Evolutionary conservation across 2,329 filamentous ascomycete species (phyloP).

Genomic region (Alternaria arbusti): DNA sequence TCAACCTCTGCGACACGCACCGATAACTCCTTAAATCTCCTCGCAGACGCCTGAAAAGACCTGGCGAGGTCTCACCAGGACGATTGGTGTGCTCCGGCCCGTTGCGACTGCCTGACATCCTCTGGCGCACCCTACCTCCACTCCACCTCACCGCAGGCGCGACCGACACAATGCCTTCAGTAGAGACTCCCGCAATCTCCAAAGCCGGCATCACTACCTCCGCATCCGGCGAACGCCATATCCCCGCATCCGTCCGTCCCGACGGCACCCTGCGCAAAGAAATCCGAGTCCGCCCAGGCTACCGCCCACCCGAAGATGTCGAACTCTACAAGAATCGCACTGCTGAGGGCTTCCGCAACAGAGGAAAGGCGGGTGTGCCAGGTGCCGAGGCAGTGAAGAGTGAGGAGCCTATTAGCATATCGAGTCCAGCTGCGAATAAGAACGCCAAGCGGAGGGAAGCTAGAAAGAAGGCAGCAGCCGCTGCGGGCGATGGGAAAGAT

Average conservation of each 20-base stretch:
- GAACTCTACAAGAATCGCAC: constrained; percentile 95
- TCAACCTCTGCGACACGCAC: neutral
- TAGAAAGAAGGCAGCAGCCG: constrained; percentile 61
- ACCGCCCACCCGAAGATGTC: constrained; percentile 92
- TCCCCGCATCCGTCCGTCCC: constrained; percentile 83
- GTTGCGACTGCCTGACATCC: neutral
- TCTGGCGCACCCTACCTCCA: constrained; percentile 4
- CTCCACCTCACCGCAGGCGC: neutral
- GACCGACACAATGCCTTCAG: constrained; percentile 36
- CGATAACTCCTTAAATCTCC: neutral
- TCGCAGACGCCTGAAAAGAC: neutral
- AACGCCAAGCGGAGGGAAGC: constrained; percentile 82
- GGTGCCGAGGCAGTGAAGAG: constrained; percentile 67
- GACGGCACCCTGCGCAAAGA: constrained; percentile 93
- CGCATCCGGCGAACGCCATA: constrained; percentile 79
- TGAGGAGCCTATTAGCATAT: constrained; percentile 54
- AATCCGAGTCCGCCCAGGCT: constrained; percentile 92
- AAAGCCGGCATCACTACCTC: constrained; percentile 71
- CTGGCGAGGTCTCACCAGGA: neutral
- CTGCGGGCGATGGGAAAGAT: constrained; percentile 55
- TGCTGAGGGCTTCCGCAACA: constrained; percentile 82
- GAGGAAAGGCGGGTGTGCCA: constrained; percentile 72
- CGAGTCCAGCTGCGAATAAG: constrained; percentile 70
- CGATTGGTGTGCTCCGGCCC: neutral
- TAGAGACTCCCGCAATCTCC: constrained; percentile 41